A percentile compares a stretch with the other conserved stretches of the same genome.
Conservation (phyloP, 805 yeast species). For the Starmerella kuoi region DNA sequence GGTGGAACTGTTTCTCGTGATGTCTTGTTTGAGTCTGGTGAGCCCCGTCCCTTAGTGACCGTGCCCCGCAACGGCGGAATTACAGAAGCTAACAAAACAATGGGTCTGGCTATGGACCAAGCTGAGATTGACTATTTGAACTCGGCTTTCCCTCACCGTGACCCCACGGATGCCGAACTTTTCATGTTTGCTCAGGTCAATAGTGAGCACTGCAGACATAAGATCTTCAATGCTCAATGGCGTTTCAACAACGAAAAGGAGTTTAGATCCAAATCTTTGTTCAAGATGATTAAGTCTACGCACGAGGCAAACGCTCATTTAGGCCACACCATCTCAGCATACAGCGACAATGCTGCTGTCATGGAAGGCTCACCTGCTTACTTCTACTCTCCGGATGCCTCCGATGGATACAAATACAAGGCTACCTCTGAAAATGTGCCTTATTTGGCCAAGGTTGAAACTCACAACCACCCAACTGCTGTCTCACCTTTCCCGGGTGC, state of each 20-base stretch:
- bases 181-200: conserved; percentile 99
- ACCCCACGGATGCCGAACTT: conserved; percentile 94
- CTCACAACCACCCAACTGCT: conserved; percentile 98
- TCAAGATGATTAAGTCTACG: conserved; percentile 93
- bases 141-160: conserved; percentile 72
- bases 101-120: conserved; percentile 88
- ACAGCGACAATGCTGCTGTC: conserved; percentile 96
- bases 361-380: conserved; percentile 61
- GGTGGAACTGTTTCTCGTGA: conserved; percentile 39
- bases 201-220: conserved; percentile 98
- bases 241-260: conserved; percentile 63
- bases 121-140: conserved; percentile 86
- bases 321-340: conserved; percentile 78
- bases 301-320: conserved; percentile 54
- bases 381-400: conserved; percentile 65
- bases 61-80: conserved; percentile 42
- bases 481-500: conserved; percentile 99
- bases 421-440: conserved; percentile 68
- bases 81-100: conserved; percentile 59
- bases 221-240: conserved; percentile 98
- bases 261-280: conserved; percentile 59
- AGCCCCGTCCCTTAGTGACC: conserved; percentile 69
- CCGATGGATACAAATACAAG: conserved; percentile 53
- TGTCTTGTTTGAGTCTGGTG: conserved; percentile 55
- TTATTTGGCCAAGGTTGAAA: conserved; percentile 88